Base-by-base conservation (phyloP, 768 basidiomycete genomes). In the Russula foetens region DNA sequence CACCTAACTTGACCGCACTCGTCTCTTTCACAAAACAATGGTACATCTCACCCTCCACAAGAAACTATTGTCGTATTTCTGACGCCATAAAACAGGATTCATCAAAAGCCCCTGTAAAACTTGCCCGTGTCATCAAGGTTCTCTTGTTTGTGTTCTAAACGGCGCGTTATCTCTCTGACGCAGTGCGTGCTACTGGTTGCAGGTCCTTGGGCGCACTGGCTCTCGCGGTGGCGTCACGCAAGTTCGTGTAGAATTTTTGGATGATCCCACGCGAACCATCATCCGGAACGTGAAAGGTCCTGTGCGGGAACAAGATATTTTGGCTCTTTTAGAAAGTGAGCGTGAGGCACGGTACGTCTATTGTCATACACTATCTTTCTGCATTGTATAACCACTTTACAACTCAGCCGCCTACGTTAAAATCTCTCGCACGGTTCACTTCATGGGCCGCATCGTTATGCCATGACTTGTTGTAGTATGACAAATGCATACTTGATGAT, bases 211-310 rank as follows among this genome's bases (percentile, higher is more conserved):
- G 71, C 87, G 97, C 71, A 99, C 97, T 72, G 96, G 96, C 64
- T 98, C 95, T 69, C 92, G 96, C 73, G 96, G 96, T 78, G 96
- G 96, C 79, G 94, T 98, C 70, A 98, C 94, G 63, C 95, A 98
- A 81, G 95, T 98, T 76, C 92, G 96, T 67, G 97, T 99, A 67
- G 97, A 98, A 74, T 97, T 99, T 81, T 87, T 98, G 89, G 96
- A 98, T 74, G 95, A 98, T 74, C 84, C 90, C 57, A 84, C 86
- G 66, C 90, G 96, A 69, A 88, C 91, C 67, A 97, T 99, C 76
- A 96, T 98, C 76, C 91, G 96, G 55, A 99, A 99, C 79, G 96
- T 98, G 67, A 98, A 98, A 77, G 97, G 97, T 0, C 96, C 97
- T 63, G 95, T 98, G 62, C 80, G 92, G 65, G 89, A 93, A 76